A percentile compares a stretch with the other conserved stretches of the same genome.
phyloP scores from a whole-genome alignment of 1,139 yeast species.

The Arxiozyma bovina region DNA sequence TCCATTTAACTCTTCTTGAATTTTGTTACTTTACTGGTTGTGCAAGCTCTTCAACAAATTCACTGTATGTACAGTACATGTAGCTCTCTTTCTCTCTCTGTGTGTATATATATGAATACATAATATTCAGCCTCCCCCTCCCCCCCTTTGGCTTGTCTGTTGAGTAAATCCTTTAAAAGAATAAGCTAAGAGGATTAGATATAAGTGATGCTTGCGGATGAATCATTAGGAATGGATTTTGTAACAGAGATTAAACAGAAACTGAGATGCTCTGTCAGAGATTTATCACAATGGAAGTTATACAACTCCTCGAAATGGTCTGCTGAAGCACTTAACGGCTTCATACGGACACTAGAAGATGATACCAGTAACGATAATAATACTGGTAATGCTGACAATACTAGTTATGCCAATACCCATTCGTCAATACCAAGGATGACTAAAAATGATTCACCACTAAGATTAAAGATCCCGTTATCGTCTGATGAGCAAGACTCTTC shows the following conservation, averaged over 20 bases:
- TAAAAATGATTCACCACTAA: slow-evolving; percentile 7
- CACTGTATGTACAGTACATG: too few relatives aligned
- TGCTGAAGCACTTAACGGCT: slow-evolving; percentile 64
- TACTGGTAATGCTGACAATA: neutral
- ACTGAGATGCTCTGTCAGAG: slow-evolving; percentile 9
- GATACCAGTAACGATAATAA: neutral
- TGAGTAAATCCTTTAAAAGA: neutral
- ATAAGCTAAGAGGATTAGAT: neutral
- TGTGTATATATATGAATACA: too few relatives aligned
- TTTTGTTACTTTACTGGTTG: neutral
- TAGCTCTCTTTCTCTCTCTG: too few relatives aligned
- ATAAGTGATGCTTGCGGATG: neutral
- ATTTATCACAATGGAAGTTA: slow-evolving; percentile 43
- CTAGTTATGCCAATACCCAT: slow-evolving; percentile 6
- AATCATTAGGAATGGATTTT: neutral
- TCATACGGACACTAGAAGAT: slow-evolving; percentile 17
- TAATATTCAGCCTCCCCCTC: too few relatives aligned
- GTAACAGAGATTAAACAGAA: neutral
- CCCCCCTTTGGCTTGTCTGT: neutral
- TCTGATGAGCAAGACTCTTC: neutral
- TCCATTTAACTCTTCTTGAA: neutral
- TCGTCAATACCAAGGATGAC: slow-evolving; percentile 14
- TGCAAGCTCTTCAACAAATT: too few relatives aligned
- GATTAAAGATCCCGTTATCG: neutral
- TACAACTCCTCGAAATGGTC: slow-evolving; percentile 73